phyloP scores from a whole-genome alignment of 2,329 filamentous ascomycete species.

The Talaromyces sp. region DNA sequence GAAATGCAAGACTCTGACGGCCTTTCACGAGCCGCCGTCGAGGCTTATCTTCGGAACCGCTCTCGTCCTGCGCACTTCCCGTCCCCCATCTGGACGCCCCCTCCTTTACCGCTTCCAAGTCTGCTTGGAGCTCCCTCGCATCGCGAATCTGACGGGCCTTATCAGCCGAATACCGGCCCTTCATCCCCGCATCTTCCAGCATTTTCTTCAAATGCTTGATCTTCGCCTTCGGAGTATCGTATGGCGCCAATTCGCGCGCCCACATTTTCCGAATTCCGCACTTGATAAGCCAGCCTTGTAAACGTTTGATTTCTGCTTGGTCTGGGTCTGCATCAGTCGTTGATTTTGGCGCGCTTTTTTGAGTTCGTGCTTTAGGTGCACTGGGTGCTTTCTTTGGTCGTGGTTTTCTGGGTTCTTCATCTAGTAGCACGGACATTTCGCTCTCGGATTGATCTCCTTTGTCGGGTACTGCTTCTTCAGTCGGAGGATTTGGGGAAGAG shows the following conservation, averaged over 20 bases:
- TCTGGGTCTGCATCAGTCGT: constrained; percentile 57
- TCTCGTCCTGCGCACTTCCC: constrained; percentile 42
- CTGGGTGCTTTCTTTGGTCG: constrained; percentile 31
- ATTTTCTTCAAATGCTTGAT: constrained; percentile 75
- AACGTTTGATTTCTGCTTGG: constrained; percentile 77
- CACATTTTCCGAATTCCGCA: constrained; percentile 93
- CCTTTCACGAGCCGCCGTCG: constrained; percentile 43
- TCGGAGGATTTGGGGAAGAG: constrained; percentile 17
- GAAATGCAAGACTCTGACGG: constrained; percentile 53
- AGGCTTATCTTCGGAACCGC: constrained; percentile 35
- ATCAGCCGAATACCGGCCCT: constrained; percentile 78
- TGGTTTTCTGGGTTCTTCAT: constrained; percentile 61
- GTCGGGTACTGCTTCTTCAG: constrained; percentile 38
- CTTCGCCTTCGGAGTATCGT: constrained; percentile 71
- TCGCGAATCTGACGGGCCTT: constrained; percentile 87
- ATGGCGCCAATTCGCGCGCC: constrained; percentile 76
- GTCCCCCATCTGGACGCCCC: constrained; percentile 76
- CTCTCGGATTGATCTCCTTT: constrained; percentile 53
- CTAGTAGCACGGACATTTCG: constrained; percentile 72
- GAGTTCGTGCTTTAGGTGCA: constrained; percentile 29
- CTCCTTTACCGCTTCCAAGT: constrained; percentile 79
- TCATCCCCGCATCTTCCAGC: constrained; percentile 81
- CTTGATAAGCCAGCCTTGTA: constrained; percentile 82
- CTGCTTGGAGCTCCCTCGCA: constrained; percentile 74
- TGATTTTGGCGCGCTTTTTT: constrained; percentile 36